phyloP scores from a whole-genome alignment of 2,329 filamentous ascomycete species.

The Claviceps sp. region DNA sequence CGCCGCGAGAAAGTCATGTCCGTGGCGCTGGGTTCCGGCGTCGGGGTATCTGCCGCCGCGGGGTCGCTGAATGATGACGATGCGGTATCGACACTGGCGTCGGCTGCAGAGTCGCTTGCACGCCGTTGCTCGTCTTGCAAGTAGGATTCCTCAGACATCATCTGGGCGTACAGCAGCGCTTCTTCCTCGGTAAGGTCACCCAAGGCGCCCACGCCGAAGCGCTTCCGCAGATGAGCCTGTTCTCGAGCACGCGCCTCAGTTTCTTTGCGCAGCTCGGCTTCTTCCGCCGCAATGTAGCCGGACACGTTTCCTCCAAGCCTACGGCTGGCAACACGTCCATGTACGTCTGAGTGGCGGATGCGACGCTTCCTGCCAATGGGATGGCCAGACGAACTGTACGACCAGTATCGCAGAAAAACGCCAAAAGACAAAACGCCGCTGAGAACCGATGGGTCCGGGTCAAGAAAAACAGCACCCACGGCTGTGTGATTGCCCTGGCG shows the following conservation, averaged over 20 bases:
- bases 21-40: conserved; percentile 40
- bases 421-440: conserved; percentile 81
- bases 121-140: conserved; percentile 43
- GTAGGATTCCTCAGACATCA: conserved; percentile 51
- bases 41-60: conserved; percentile 33
- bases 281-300: conserved; percentile 78
- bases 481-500: conserved; percentile 65
- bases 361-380: conserved; percentile 68
- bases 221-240: conserved; percentile 54
- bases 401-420: conserved; percentile 82
- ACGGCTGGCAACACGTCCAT: conserved; percentile 36
- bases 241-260: conserved; percentile 54
- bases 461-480: conserved; percentile 71
- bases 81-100: conserved; percentile 29
- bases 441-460: conserved; percentile 74
- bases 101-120: conserved; percentile 36
- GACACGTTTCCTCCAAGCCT: conserved; percentile 55
- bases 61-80: conserved; percentile 29
- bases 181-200: conserved; percentile 53
- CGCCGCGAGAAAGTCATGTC: conserved; percentile 22
- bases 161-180: conserved; percentile 49
- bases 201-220: conserved; percentile 70
- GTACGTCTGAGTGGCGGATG: conserved; percentile 50
- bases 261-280: conserved; percentile 64
- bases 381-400: conserved; percentile 73